A percentile compares a stretch with the other conserved stretches of the same genome.
phyloP scores from a whole-genome alignment of 1,284 basidiomycete species.

The Uromyces viciae-fabae region DNA sequence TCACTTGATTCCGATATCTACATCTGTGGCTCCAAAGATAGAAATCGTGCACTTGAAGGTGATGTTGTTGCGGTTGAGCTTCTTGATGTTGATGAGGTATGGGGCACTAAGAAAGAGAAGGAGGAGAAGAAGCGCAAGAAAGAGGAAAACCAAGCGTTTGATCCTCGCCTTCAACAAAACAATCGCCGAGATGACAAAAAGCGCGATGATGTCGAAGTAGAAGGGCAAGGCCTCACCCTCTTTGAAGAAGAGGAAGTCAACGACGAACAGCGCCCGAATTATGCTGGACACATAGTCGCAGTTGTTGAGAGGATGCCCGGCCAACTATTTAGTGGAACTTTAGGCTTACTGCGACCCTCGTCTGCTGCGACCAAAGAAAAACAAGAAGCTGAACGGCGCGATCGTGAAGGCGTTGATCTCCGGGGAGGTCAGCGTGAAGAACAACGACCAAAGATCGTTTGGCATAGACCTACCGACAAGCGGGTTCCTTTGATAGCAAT shows the following conservation, averaged over 20 bases:
- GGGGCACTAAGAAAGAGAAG: constrained; percentile 99
- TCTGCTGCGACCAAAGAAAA: constrained; percentile 99
- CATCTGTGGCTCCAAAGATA: constrained; percentile 82
- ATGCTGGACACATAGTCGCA: constrained; percentile 86
- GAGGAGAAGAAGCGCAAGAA: constrained; percentile 99
- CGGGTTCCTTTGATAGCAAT: constrained; percentile 98
- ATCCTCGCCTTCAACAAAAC: constrained; percentile 63
- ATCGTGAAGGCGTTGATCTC: constrained; percentile 80
- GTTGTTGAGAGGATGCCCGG: constrained; percentile 98
- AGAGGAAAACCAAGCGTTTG: constrained; percentile 93
- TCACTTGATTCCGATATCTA: constrained; percentile 98
- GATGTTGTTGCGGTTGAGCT: constrained; percentile 98
- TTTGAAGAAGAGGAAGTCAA: constrained; percentile 97
- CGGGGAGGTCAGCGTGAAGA: constrained; percentile 74
- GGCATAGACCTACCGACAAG: constrained; percentile 99
- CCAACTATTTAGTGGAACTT: constrained; percentile 93
- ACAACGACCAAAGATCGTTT: constrained; percentile 91
- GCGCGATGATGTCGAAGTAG: constrained; percentile 99
- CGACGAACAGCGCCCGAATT: constrained; percentile 91
- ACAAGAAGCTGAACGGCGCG: constrained; percentile 93
- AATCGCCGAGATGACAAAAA: constrained; percentile 97
- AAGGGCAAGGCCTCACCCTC: constrained; percentile 91
- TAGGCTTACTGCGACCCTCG: constrained; percentile 90
- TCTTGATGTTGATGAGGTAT: constrained; percentile 91
- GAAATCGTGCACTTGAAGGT: constrained; percentile 95